Base-by-base conservation (phyloP, 2,329 filamentous ascomycete genomes). In the Fusarium sp. region DNA sequence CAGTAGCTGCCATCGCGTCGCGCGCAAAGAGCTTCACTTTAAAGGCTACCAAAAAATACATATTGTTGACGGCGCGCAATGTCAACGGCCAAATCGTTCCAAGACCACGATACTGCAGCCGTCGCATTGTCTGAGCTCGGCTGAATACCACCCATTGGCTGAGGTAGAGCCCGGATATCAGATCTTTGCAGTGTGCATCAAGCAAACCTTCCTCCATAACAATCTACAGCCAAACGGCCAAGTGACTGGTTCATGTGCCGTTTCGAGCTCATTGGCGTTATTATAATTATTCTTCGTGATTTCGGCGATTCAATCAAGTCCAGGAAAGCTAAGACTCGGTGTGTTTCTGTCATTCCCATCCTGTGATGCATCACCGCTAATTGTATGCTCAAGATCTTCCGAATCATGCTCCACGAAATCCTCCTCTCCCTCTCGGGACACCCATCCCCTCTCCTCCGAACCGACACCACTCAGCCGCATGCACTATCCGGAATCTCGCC, bases 371-470 rank as follows among this genome's bases (percentile, higher is more conserved):
- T 66, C 55, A 66, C 51, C 60, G 42, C 61, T 73, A 63, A 72
- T 51, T 42, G 45, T 50, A 55, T 40, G 12, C 13, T 21, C 53
- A 55, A 74, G 68, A 55, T 55, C 63, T 34, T 53, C 48, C 37
- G 59, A 54, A 63, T 21, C 72, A 99, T 99, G 96, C 92, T 99
- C 80, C 96, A 98, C 88, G 96, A 99, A 86, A 93, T 99, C 83
- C 90, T 98, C 81, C 91, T 99, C 81, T 95, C 94, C 80, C 90
- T 98, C 81, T 97, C 94, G 76, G 95, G 96, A 73, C 93, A 98
- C 82, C 92, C 93, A 70, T 98, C 95, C 71, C 92, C 94, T 72
- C 88, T 98, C 78, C 92, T 98, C 83, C 87, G 88, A 79, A 78
- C 82, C 73, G 78, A 83, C 74, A 76, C 81, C 74, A 80, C 84